These are phyloP conservation scores for Heimioporus sp. DNA, from an alignment of 768 basidiomycete species.

Conservation along the genomic window DNA sequence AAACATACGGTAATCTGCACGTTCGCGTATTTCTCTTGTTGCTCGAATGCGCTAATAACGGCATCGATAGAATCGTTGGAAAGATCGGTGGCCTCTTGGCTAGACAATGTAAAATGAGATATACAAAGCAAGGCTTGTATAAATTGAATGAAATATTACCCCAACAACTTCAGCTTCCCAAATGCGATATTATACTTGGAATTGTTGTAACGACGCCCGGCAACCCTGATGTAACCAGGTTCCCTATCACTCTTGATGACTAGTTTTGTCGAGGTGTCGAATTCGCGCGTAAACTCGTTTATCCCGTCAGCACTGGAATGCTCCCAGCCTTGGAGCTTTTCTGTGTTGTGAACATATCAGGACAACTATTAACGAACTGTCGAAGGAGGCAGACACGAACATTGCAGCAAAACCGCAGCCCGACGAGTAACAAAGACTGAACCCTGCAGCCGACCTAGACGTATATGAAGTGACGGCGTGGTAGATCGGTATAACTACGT, in stretches of 20 bases:
- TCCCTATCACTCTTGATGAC: slow-evolving; percentile 5
- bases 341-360: background rate
- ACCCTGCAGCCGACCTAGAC: slow-evolving; percentile 42
- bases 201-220: background rate
- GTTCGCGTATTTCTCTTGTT: background rate
- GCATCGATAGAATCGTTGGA: slow-evolving; percentile 7
- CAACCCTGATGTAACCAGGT: slow-evolving; percentile 8
- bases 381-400: too few relatives aligned
- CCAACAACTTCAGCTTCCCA: slow-evolving; percentile 11
- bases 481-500: background rate
- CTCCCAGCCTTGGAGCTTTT: slow-evolving; percentile 1
- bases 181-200: background rate
- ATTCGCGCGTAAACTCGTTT: background rate
- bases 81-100: slow-evolving; percentile 5
- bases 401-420: slow-evolving; percentile 33
- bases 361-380: background rate
- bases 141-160: slow-evolving; percentile 1
- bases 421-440: slow-evolving; percentile 45
- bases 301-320: background rate
- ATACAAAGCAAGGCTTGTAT: too few relatives aligned
- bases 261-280: slow-evolving; percentile 1
- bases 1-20: background rate
- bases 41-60: slow-evolving; percentile 8
- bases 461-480: background rate
- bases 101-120: background rate